Conservation (phyloP, 23 red algal species). For the Pyropia yezoensis region DNA sequence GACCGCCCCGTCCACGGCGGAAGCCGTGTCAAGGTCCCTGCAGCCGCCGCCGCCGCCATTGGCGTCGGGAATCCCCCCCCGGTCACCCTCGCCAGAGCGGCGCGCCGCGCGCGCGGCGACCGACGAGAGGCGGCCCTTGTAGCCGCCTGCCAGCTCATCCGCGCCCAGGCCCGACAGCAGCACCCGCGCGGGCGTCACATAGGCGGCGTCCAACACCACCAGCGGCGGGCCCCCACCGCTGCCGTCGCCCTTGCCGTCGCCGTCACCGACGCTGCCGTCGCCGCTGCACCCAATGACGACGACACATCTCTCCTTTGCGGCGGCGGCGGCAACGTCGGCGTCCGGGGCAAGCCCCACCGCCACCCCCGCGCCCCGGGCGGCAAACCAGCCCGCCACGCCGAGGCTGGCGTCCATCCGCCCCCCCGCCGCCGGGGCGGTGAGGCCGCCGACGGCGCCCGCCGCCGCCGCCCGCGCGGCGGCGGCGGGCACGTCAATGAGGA, state of each 20-base stretch:
- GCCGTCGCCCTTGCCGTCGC: neutral
- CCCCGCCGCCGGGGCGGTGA: constrained; percentile 40
- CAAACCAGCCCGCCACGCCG: constrained; percentile 72
- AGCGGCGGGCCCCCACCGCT: neutral
- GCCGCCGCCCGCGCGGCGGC: constrained; percentile 6
- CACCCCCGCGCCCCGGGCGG: constrained; percentile 28
- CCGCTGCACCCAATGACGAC: too few relatives aligned
- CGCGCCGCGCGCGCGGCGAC: constrained; percentile 14
- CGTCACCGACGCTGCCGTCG: too few relatives aligned
- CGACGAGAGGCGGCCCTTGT: constrained; percentile 80
- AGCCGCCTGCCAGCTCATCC: constrained; percentile 88
- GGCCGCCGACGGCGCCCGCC: constrained; percentile 12
- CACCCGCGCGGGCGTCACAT: constrained; percentile 18
- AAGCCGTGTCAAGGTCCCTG: too few relatives aligned
- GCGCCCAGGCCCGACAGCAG: constrained; percentile 86
- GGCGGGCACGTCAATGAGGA: constrained; percentile 52
- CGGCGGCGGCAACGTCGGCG: too few relatives aligned
- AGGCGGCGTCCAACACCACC: neutral
- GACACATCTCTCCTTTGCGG: too few relatives aligned
- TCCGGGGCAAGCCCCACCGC: neutral
- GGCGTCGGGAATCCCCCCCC: too few relatives aligned
- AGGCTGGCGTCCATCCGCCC: constrained; percentile 82
- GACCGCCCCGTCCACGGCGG: constrained; percentile 32
- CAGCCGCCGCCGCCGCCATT: too few relatives aligned
- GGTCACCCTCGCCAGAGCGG: too few relatives aligned